Conservation (phyloP, 352 stramenopile genomes). For the Phytophthora idaei region DNA sequence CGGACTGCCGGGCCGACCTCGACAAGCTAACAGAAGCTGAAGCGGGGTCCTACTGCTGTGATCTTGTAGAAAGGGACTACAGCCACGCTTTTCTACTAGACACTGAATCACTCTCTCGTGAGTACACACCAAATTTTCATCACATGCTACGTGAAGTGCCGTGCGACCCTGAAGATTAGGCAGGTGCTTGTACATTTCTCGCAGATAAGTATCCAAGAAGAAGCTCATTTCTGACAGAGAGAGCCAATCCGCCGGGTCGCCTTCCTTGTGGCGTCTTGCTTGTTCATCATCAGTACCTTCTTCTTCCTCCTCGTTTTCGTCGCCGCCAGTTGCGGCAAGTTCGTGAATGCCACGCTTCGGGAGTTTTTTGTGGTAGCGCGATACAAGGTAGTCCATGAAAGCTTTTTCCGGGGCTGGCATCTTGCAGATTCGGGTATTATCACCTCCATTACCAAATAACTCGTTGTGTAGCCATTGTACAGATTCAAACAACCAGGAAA, state of each 20-base stretch:
- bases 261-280: constrained; percentile 33
- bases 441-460: constrained; percentile 32
- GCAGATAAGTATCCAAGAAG: constrained; percentile 64
- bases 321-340: constrained; percentile 3
- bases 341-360: constrained; percentile 22
- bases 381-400: constrained; percentile 59
- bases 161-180: constrained; percentile 69
- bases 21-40: constrained; percentile 54
- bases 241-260: constrained; percentile 58
- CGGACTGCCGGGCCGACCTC: constrained; percentile 65
- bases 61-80: constrained; percentile 58
- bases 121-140: constrained; percentile 85
- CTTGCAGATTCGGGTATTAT: constrained; percentile 22
- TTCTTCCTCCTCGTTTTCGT: constrained; percentile 31
- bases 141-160: constrained; percentile 72
- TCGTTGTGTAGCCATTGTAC: constrained; percentile 45
- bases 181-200: constrained; percentile 68
- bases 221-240: constrained; percentile 56
- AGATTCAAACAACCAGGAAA: constrained; percentile 66
- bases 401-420: constrained; percentile 38
- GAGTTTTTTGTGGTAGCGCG: constrained; percentile 46
- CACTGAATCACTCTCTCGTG: constrained; percentile 70
- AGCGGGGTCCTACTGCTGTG: constrained; percentile 46
- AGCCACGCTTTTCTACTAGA: constrained; percentile 57
- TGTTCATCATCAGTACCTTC: constrained; percentile 35